These are phyloP conservation scores for Volvariella volvacea DNA, from an alignment of 1,284 basidiomycete species.

Conservation along the genomic window DNA sequence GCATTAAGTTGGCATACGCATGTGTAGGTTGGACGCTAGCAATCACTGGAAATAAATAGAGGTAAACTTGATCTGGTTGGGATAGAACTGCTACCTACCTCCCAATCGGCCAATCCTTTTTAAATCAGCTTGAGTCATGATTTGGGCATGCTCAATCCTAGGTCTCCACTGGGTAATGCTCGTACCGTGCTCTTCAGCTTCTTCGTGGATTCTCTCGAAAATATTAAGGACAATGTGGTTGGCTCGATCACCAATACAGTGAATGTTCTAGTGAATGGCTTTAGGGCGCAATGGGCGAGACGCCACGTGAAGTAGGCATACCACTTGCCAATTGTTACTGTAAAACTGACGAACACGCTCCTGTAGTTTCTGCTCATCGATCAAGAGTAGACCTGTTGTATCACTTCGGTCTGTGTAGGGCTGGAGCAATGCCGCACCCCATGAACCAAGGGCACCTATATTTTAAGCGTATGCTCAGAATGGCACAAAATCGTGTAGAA, in stretches of 20 bases:
- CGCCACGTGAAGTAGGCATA: slow-evolving; percentile 30
- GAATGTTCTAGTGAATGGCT: slow-evolving; percentile 62
- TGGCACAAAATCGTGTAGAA: neutral
- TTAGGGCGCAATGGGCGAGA: neutral
- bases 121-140: slow-evolving; percentile 68
- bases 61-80: neutral
- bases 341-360: slow-evolving; percentile 59
- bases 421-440: slow-evolving; percentile 83
- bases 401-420: slow-evolving; percentile 80
- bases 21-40: slow-evolving; percentile 93
- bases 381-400: slow-evolving; percentile 64
- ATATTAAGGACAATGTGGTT: slow-evolving; percentile 79
- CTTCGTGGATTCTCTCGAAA: slow-evolving; percentile 49
- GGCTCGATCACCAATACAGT: slow-evolving; percentile 89
- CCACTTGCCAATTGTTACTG: slow-evolving; percentile 65
- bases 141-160: slow-evolving; percentile 89
- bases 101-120: slow-evolving; percentile 65
- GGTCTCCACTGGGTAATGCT: slow-evolving; percentile 49
- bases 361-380: slow-evolving; percentile 44
- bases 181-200: slow-evolving; percentile 12
- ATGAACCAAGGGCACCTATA: slow-evolving; percentile 85
- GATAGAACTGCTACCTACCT: slow-evolving; percentile 33
- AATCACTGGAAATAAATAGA: slow-evolving; percentile 51
- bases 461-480: no score
- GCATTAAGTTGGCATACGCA: slow-evolving; percentile 42